These are phyloP conservation scores for Ogataea pignaliae DNA, from an alignment of 805 yeast genomes.

Conservation along the genomic window DNA sequence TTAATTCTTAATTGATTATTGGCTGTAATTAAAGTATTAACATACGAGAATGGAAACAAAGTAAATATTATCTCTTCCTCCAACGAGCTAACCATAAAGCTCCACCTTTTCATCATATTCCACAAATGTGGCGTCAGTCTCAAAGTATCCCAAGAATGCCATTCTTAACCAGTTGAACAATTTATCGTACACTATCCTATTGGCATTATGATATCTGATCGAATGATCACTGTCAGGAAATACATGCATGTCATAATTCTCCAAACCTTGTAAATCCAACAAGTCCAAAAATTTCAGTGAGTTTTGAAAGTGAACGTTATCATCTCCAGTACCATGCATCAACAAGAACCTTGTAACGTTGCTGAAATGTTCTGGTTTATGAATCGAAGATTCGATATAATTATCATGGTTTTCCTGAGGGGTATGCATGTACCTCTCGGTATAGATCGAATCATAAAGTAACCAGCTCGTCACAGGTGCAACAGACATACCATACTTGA, in stretches of 20 bases:
- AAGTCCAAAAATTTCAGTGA: slow-evolving; percentile 57
- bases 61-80: too few relatives aligned
- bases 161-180: slow-evolving; percentile 61
- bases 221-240: slow-evolving; percentile 94
- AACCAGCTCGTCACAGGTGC: slow-evolving; percentile 85
- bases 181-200: slow-evolving; percentile 65
- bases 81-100: too few relatives aligned
- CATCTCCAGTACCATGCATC: slow-evolving; percentile 85
- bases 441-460: slow-evolving; percentile 71
- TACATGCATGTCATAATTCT: slow-evolving; percentile 78
- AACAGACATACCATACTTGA: slow-evolving; percentile 74
- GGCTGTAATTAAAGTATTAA: too few relatives aligned
- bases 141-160: slow-evolving; percentile 40
- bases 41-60: too few relatives aligned
- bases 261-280: slow-evolving; percentile 46
- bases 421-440: slow-evolving; percentile 68
- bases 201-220: slow-evolving; percentile 76
- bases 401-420: slow-evolving; percentile 47
- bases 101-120: too few relatives aligned
- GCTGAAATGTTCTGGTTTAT: slow-evolving; percentile 39
- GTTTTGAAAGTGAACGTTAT: slow-evolving; percentile 77
- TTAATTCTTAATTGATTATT: too few relatives aligned
- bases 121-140: background rate
- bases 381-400: slow-evolving; percentile 42
- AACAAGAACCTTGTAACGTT: slow-evolving; percentile 53